Base-by-base conservation (phyloP, 306 rosid genomes). In the Ormosia semicastrata region DNA sequence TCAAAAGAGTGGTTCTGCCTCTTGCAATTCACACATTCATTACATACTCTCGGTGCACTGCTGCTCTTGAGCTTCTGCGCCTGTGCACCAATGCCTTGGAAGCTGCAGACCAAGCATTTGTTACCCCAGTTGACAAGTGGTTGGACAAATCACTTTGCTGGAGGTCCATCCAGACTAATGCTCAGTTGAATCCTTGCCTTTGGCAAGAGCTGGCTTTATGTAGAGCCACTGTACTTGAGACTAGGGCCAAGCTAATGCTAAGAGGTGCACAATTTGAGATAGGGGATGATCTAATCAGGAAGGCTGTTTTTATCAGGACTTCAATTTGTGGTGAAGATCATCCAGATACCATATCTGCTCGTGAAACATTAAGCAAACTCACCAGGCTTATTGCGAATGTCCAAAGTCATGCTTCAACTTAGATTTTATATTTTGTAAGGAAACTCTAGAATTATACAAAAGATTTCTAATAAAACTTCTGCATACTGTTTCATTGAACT, bases 271-370 rank as follows among this genome's bases (percentile, higher is more conserved):
- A 89, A 24, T 94, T 92, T 63, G 98, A 94, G 41, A 86, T 92
- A 10, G 94, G 89, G 14, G 97, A 92, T 68, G 95, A 92, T 86
- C 89, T 94, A 8, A 92, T 94, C 44, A 82, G 97, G 88, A 94
- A 92, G 90, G 87, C 95, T 32, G 69, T 94, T 71, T 94, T 90
- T 59, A 92, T 94, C 66, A 90, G 98, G 81, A 90, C 91, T 81
- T 92, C 98, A 34, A 88, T 94, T 53, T 90, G 92, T 71, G 98
- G 98, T 30, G 97, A 94, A 75, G 89, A 89, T 86, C 98, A 94
- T 77, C 94, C 92, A 0, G 94, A 92, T 78, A 94, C 98, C 12
- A 30, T 84, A 36, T 85, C 95, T 53, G 98, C 98, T 71, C 90
- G 93, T 2, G 92, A 94, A 80, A 94, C 95, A 49, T 90, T 92